A percentile compares a stretch with the other conserved stretches of the same genome.
Evolutionary conservation across 805 yeast genomes (phyloP).

Genomic region (Candida ortonii): DNA sequence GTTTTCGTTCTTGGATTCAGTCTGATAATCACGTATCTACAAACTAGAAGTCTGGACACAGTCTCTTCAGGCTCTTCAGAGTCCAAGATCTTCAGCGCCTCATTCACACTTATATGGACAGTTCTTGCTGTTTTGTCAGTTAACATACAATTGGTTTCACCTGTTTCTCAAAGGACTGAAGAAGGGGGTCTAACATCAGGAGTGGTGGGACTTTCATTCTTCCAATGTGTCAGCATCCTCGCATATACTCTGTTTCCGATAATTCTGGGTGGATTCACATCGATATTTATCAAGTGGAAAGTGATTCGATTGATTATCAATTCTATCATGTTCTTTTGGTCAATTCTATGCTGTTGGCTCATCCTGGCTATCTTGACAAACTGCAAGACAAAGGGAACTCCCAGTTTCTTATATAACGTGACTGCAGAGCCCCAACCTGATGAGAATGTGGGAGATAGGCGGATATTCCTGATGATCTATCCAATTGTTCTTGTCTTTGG

Average conservation of each 20-base stretch:
- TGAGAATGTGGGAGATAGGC: slow-evolving; percentile 50
- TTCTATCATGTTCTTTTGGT: slow-evolving; percentile 46
- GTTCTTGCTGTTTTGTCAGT: slow-evolving; percentile 46
- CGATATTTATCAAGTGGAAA: slow-evolving; percentile 43
- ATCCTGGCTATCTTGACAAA: slow-evolving; percentile 45
- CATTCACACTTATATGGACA: slow-evolving; percentile 52
- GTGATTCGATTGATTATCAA: slow-evolving; percentile 40
- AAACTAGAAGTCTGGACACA: slow-evolving; percentile 31
- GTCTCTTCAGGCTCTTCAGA: slow-evolving; percentile 29
- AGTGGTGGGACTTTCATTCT: slow-evolving; percentile 43
- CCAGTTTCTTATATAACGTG: slow-evolving; percentile 16
- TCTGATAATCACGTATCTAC: slow-evolving; percentile 46
- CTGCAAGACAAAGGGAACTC: slow-evolving; percentile 29
- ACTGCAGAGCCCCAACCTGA: slow-evolving; percentile 15
- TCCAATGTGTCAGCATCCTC: slow-evolving; percentile 54
- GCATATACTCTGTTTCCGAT: slow-evolving; percentile 58
- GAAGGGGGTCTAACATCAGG: slow-evolving; percentile 29
- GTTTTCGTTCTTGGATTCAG: slow-evolving; percentile 49
- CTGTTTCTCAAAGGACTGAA: slow-evolving; percentile 35
- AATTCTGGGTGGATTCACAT: slow-evolving; percentile 44
- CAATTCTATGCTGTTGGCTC: slow-evolving; percentile 50
- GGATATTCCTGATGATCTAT: slow-evolving; percentile 50
- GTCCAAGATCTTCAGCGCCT: slow-evolving; percentile 51
- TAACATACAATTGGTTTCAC: slow-evolving; percentile 55
- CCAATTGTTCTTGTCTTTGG: slow-evolving; percentile 54